A percentile compares a stretch with the other conserved stretches of the same genome.
Conservation (phyloP, 148 eudicot species). For the Amaranthus hypochondriacus region DNA sequence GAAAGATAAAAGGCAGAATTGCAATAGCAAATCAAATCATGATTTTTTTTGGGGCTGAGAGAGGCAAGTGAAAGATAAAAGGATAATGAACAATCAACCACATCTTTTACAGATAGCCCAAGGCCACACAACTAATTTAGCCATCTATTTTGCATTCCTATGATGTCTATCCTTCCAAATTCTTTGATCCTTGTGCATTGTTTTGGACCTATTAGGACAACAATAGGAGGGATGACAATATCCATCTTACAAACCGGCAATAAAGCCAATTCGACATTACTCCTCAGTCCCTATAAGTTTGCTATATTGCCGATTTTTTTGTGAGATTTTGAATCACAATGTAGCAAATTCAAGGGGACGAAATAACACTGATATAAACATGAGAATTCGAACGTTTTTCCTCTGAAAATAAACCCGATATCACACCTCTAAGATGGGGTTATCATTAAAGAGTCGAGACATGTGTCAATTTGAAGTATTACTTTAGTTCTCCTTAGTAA, state of each 20-base stretch:
- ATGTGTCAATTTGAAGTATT: constrained; percentile 21
- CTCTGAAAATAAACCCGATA: too few species aligned
- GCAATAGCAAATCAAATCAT: background rate
- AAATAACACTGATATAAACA: too few species aligned
- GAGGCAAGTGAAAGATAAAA: constrained; percentile 38
- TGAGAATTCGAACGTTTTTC: too few species aligned
- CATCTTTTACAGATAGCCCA: constrained; percentile 26
- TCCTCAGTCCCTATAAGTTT: too few species aligned
- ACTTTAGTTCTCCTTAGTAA: constrained; percentile 3
- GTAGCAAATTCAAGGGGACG: too few species aligned
- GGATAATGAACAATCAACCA: constrained; percentile 49
- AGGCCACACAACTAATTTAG: constrained; percentile 29
- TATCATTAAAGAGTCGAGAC: constrained; percentile 7
- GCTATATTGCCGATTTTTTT: too few species aligned
- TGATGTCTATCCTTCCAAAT: constrained; percentile 18
- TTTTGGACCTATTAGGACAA: background rate
- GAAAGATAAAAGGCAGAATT: background rate
- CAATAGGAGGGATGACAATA: background rate
- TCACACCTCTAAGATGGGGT: too few species aligned
- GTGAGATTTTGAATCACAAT: too few species aligned
- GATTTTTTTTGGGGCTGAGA: constrained; percentile 37
- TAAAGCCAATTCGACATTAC: too few species aligned
- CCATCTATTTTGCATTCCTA: background rate
- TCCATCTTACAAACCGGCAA: too few species aligned
- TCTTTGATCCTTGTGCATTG: constrained; percentile 7